Base-by-base conservation (phyloP, 768 basidiomycete genomes). In the Nidularia pulvinata region DNA sequence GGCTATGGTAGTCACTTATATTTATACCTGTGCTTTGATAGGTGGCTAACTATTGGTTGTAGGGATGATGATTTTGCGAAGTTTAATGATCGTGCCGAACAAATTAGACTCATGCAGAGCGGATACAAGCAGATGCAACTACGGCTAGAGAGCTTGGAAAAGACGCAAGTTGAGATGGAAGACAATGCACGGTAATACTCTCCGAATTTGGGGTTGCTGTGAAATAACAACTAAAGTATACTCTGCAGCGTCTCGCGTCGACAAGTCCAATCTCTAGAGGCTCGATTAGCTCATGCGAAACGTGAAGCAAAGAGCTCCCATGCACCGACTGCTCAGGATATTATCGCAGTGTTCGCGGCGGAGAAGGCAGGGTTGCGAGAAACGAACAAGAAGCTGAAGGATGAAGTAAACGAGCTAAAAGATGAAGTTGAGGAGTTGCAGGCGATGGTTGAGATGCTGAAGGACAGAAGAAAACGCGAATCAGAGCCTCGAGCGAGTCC, bases 11-110 rank as follows among this genome's bases (percentile, higher is more conserved):
- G 25, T n/a, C 6, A 19, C 7, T 11, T 16, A 7, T 42, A 7
- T 39, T 45, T 46, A 35, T 16, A 10, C 10, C 34, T 30, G n/a
- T n/a, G n/a, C n/a, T n/a, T n/a, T n/a, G n/a, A n/a, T n/a, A n/a
- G n/a, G n/a, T n/a, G n/a, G n/a, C n/a, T n/a, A n/a, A n/a, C n/a
- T n/a, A n/a, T n/a, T n/a, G n/a, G n/a, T n/a, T n/a, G n/a, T 55
- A 93, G 91, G 89, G 88, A 91, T 55, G 74, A 73, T 22, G 91
- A 93, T 61, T 89, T 90, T 57, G 74, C 78, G 51, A 86, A 77
- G 59, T 88, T 87, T 56, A 88, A 86, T 53, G 80, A 82, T 46
- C 80, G 84, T 39, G 83, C 77, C 35, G 80, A 84, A 42, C 75
- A 85, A 52, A 76, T 91, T 13, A 73, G 79, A 39, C 59, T 70